These are phyloP conservation scores for Peronospora belbahrii DNA, from an alignment of 352 stramenopile species.

Conservation along the genomic window DNA sequence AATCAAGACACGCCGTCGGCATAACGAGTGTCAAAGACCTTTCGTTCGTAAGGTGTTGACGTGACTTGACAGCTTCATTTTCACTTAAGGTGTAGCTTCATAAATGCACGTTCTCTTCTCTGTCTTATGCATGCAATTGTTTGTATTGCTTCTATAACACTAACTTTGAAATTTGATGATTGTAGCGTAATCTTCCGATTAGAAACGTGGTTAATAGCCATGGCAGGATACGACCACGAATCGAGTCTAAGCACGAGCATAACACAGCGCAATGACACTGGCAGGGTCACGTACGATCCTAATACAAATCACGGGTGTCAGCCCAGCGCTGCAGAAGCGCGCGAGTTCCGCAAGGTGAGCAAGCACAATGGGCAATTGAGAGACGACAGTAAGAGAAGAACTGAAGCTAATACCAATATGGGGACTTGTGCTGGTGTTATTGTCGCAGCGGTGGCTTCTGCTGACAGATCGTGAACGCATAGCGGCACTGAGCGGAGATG, in stretches of 20 bases:
- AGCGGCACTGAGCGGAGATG: slow-evolving; percentile 52
- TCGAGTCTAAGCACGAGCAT: slow-evolving; percentile 26
- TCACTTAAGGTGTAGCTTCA: slow-evolving; percentile 9
- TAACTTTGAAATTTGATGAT: neutral
- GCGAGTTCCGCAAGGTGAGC: slow-evolving; percentile 76
- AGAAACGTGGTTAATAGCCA: slow-evolving; percentile 31
- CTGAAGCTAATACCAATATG: slow-evolving; percentile 8
- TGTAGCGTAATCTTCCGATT: slow-evolving; percentile 10
- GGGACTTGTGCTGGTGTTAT: slow-evolving; percentile 10
- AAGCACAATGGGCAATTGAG: neutral
- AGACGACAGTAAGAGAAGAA: neutral
- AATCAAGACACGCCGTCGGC: no score
- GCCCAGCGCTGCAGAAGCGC: slow-evolving; percentile 55
- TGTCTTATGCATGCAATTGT: neutral
- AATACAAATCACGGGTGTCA: slow-evolving; percentile 46
- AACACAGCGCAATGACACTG: slow-evolving; percentile 3
- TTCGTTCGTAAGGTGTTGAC: no score
- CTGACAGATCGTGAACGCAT: slow-evolving; percentile 71
- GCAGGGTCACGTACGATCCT: slow-evolving; percentile 10
- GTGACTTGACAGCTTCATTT: neutral
- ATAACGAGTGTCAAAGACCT: no score
- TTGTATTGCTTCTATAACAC: slow-evolving; percentile 2
- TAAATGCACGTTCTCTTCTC: neutral
- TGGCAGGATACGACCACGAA: slow-evolving; percentile 38
- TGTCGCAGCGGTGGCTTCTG: slow-evolving; percentile 62